Conservation (phyloP, 2,329 filamentous ascomycete species). For the Venturia pyrina region DNA sequence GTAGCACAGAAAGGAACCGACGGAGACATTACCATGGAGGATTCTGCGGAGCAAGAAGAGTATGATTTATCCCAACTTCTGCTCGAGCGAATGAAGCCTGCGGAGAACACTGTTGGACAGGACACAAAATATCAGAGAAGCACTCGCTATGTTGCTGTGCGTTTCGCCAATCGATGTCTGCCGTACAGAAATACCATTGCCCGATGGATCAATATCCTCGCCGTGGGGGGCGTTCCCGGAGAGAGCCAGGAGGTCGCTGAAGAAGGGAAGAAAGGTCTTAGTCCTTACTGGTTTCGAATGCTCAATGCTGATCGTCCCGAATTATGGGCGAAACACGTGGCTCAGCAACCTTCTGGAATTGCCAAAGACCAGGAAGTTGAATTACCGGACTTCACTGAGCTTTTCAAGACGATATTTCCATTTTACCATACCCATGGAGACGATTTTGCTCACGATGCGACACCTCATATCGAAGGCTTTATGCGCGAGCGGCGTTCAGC, state of each 20-base stretch:
- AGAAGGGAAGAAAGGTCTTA: constrained; percentile 79
- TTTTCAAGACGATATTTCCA: constrained; percentile 10
- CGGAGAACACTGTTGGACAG: constrained; percentile 5
- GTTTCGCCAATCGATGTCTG: constrained; percentile 84
- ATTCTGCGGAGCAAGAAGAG: constrained; percentile 7
- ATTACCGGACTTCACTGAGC: constrained; percentile 2
- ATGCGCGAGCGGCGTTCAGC: constrained; percentile 35
- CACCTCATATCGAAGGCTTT: constrained; percentile 23
- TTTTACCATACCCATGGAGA: constrained; percentile 18
- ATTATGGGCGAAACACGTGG: constrained; percentile 2
- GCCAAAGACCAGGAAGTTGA: not conserved
- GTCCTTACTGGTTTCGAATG: constrained; percentile 63
- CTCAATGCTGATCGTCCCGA: constrained; percentile 33
- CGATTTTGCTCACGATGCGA: constrained; percentile 15
- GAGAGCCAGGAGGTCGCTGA: constrained; percentile 78
- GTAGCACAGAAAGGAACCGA: not conserved
- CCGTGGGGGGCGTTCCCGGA: constrained; percentile 54
- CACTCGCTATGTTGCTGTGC: constrained; percentile 70
- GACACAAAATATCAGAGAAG: constrained; percentile 38
- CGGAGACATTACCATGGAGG: constrained; percentile 3
- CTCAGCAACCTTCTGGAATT: not conserved
- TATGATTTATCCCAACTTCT: constrained; percentile 1
- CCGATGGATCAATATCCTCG: constrained; percentile 82
- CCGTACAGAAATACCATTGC: constrained; percentile 68
- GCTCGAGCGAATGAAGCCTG: not conserved